phyloP scores from a whole-genome alignment of 768 basidiomycete genomes.

The Erythrobasidium yunnanense region DNA sequence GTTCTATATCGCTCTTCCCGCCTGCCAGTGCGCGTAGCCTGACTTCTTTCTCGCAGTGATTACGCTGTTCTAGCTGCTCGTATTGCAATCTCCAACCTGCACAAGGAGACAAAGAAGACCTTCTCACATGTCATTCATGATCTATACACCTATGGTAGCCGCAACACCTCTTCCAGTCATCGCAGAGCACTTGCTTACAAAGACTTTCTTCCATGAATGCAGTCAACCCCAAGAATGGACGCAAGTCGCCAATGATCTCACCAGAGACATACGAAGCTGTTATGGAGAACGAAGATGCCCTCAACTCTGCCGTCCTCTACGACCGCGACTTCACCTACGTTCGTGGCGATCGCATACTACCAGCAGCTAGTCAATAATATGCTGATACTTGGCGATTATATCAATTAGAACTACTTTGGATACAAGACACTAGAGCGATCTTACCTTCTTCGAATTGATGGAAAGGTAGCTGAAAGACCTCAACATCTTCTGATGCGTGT shows the following conservation, averaged over 20 bases:
- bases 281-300: slow-evolving; percentile 61
- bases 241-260: slow-evolving; percentile 79
- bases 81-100: slow-evolving; percentile 94
- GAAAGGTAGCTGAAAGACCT: slow-evolving; percentile 88
- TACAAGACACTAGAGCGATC: slow-evolving; percentile 99
- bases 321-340: slow-evolving; percentile 97
- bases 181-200: not conserved
- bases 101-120: slow-evolving; percentile 97
- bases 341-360: too few species aligned
- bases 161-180: slow-evolving; percentile 34
- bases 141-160: slow-evolving; percentile 73
- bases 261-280: slow-evolving; percentile 72
- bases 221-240: slow-evolving; percentile 94
- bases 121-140: slow-evolving; percentile 88
- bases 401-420: slow-evolving; percentile 65
- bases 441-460: slow-evolving; percentile 86
- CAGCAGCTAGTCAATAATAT: too few species aligned
- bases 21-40: not conserved
- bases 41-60: too few species aligned
- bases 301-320: slow-evolving; percentile 94
- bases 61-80: slow-evolving; percentile 97
- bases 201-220: too few species aligned
- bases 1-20: not conserved
- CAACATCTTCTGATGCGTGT: slow-evolving; percentile 99
- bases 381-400: not conserved